phyloP scores from a whole-genome alignment of 768 basidiomycete genomes.

The Boletus rubescentipes region DNA sequence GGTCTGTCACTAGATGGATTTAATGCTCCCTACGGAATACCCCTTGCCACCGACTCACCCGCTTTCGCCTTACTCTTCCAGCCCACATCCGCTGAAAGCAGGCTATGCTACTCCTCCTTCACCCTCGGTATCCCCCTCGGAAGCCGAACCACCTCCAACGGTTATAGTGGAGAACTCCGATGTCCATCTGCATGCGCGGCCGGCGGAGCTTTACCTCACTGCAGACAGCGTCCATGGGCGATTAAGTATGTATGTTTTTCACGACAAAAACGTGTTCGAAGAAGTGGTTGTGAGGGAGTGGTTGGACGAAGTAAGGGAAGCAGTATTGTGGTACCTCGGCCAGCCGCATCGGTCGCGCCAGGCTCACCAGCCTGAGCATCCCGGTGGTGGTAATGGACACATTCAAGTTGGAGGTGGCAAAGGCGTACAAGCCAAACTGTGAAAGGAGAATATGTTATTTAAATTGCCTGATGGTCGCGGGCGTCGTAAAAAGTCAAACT shows the following conservation, averaged over 20 bases:
- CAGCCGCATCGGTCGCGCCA: neutral
- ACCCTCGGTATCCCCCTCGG: neutral
- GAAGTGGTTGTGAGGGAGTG: conserved; percentile 43
- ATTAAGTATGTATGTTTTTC: conserved; percentile 35
- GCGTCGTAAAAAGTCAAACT: too few relatives aligned
- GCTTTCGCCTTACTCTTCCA: conserved; percentile 1
- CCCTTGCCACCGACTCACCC: conserved; percentile 25
- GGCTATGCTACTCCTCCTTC: conserved; percentile 1
- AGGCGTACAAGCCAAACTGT: too few relatives aligned
- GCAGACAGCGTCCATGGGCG: conserved; percentile 34
- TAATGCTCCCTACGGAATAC: conserved; percentile 36
- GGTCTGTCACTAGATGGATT: conserved; percentile 30
- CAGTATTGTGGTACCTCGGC: conserved; percentile 34
- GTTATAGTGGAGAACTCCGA: conserved; percentile 5
- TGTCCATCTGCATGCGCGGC: conserved; percentile 40
- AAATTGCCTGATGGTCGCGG: too few relatives aligned
- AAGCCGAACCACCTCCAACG: conserved; percentile 2
- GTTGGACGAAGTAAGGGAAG: conserved; percentile 43
- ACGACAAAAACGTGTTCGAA: conserved; percentile 49
- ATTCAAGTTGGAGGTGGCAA: too few relatives aligned
- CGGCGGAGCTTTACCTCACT: conserved; percentile 45
- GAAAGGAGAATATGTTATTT: too few relatives aligned
- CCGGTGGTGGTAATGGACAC: too few relatives aligned
- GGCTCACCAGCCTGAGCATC: too few relatives aligned
- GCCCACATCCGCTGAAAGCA: conserved; percentile 12